These are phyloP conservation scores for Termitomyces sp. DNA, from an alignment of 768 basidiomycete genomes.

Conservation along the genomic window DNA sequence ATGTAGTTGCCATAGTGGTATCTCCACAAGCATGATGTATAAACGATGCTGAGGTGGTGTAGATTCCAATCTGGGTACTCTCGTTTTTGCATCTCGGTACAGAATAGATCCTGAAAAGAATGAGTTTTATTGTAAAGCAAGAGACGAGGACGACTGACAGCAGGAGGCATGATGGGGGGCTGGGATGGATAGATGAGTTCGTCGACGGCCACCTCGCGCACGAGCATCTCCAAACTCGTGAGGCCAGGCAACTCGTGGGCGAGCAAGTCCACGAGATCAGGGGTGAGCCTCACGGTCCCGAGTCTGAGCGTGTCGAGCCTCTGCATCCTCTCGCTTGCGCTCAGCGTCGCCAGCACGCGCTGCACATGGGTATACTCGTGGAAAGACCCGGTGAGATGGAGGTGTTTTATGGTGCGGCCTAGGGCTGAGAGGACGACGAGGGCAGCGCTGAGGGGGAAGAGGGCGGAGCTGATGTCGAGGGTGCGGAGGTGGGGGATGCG, in stretches of 20 bases:
- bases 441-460: slow-evolving; percentile 36
- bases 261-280: slow-evolving; percentile 39
- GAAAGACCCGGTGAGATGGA: slow-evolving; percentile 38
- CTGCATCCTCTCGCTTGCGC: slow-evolving; percentile 14
- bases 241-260: slow-evolving; percentile 33
- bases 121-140: too few relatives aligned
- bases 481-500: slow-evolving; percentile 21
- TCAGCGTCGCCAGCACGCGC: slow-evolving; percentile 25
- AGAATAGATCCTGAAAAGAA: slow-evolving; percentile 27
- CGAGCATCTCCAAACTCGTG: slow-evolving; percentile 34
- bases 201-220: slow-evolving; percentile 30
- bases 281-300: slow-evolving; percentile 38
- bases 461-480: slow-evolving; percentile 21
- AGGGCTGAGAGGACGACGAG: slow-evolving; percentile 42
- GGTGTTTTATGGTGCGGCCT: slow-evolving; percentile 28
- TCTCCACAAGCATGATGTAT: slow-evolving; percentile 30
- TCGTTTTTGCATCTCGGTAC: slow-evolving; percentile 31
- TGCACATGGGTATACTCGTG: slow-evolving; percentile 34
- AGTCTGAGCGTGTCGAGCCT: slow-evolving; percentile 33
- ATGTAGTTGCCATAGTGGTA: slow-evolving; percentile 27
- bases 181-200: neutral
- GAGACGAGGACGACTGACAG: neutral
- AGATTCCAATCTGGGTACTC: slow-evolving; percentile 31
- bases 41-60: slow-evolving; percentile 28
- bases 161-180: neutral